A percentile compares a stretch with the other conserved stretches of the same genome.
Conservation (phyloP, 1,139 yeast genomes). For the Geotrichum aggregatum region DNA sequence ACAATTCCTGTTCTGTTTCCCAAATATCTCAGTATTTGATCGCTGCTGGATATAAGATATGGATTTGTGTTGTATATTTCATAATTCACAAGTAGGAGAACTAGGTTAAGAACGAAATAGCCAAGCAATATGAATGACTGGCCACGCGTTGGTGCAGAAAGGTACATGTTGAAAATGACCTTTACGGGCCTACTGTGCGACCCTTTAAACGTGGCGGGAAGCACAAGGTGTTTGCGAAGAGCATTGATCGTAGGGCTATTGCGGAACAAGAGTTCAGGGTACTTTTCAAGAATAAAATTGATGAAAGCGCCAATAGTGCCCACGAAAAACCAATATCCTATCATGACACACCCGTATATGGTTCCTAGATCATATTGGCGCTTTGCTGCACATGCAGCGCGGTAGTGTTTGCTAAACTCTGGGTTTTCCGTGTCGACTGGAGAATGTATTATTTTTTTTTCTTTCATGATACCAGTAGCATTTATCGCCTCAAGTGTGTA, state of each 20-base stretch:
- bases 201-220: slow-evolving; percentile 37
- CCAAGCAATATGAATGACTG: slow-evolving; percentile 33
- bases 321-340: slow-evolving; percentile 31
- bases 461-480: slow-evolving; percentile 1
- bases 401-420: slow-evolving; percentile 12
- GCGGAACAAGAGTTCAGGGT: slow-evolving; percentile 24
- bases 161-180: slow-evolving; percentile 25
- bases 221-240: slow-evolving; percentile 31
- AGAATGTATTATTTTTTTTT: background rate
- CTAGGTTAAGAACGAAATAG: slow-evolving; percentile 31
- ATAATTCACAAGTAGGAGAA: slow-evolving; percentile 26
- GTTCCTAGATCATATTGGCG: slow-evolving; percentile 36
- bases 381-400: slow-evolving; percentile 21
- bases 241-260: slow-evolving; percentile 23
- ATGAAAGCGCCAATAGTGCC: slow-evolving; percentile 24
- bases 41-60: slow-evolving; percentile 25
- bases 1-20: slow-evolving; percentile 62
- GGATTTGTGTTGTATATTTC: slow-evolving; percentile 27
- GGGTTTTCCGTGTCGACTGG: slow-evolving; percentile 13
- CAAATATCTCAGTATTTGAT: slow-evolving; percentile 40
- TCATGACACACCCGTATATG: slow-evolving; percentile 28
- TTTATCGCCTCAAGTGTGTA: slow-evolving; percentile 2
- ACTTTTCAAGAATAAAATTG: slow-evolving; percentile 23
- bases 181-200: slow-evolving; percentile 33
- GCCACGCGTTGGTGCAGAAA: slow-evolving; percentile 36